Evolutionary conservation across 2,329 filamentous ascomycete species (phyloP).

Genomic region (Fusarium luffae): DNA sequence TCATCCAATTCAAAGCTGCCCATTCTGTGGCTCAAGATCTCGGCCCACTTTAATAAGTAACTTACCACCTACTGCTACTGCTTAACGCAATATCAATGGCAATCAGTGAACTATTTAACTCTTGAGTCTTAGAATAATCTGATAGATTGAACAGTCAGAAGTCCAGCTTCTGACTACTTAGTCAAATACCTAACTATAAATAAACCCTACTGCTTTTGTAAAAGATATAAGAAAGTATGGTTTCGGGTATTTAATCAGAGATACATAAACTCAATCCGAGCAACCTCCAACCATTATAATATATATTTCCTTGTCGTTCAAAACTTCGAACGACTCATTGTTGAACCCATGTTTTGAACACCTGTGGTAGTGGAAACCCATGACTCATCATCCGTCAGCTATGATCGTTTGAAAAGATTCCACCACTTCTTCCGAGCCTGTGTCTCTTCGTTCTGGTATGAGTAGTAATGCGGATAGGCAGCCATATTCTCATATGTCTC

Average conservation of each 20-base stretch:
- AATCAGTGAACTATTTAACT: too few species aligned
- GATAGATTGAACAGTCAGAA: background rate
- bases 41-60: background rate
- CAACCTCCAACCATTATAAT: background rate
- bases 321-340: background rate
- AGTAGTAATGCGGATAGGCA: constrained; percentile 39
- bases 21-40: constrained; percentile 23
- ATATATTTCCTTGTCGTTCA: background rate
- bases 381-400: background rate
- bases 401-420: constrained; percentile 29
- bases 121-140: background rate
- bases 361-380: background rate
- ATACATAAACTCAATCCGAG: background rate
- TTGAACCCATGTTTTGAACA: too few species aligned
- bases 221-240: background rate
- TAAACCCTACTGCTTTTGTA: background rate
- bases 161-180: background rate
- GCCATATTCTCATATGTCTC: constrained; percentile 8
- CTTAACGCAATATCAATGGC: too few species aligned
- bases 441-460: constrained; percentile 20
- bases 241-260: background rate
- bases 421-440: constrained; percentile 41
- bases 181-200: background rate
- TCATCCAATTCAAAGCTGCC: constrained; percentile 30
- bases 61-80: too few species aligned